Conservation (phyloP, 2,329 filamentous ascomycete genomes). For the Cladophialophora carrionii region DNA sequence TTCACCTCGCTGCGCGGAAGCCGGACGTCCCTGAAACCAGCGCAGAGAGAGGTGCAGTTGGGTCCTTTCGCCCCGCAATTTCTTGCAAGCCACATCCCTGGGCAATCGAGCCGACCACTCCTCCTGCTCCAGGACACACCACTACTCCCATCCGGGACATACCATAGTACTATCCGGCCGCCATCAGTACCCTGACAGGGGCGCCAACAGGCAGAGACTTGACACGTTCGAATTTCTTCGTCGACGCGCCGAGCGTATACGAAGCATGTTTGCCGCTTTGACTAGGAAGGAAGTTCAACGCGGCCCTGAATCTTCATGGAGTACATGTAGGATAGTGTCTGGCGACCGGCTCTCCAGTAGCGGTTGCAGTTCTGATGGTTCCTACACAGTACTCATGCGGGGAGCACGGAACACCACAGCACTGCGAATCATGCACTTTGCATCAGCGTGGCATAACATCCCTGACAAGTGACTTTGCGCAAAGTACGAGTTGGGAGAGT, state of each 20-base stretch:
- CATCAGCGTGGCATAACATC: neutral
- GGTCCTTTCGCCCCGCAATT: slow-evolving; percentile 3
- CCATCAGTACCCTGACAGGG: neutral
- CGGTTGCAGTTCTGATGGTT: neutral
- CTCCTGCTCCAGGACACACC: neutral
- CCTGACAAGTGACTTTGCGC: neutral
- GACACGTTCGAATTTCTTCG: slow-evolving; percentile 13
- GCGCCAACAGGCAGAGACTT: neutral
- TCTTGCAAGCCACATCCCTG: neutral
- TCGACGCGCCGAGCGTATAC: neutral
- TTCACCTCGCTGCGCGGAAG: slow-evolving; percentile 6
- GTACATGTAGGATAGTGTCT: neutral
- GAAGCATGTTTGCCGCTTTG: neutral
- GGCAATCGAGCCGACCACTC: neutral
- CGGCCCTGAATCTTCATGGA: neutral
- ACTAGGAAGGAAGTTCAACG: neutral
- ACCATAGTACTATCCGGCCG: neutral
- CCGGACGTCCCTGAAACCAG: neutral
- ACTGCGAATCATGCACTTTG: neutral
- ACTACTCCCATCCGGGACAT: neutral
- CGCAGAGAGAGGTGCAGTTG: neutral
- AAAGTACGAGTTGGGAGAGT: neutral
- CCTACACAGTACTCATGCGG: neutral
- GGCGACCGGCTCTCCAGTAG: neutral
- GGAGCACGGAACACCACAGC: neutral